These are phyloP conservation scores for Penicillium simplicissimum DNA, from an alignment of 495 filamentous ascomycete genomes.

Conservation along the genomic window DNA sequence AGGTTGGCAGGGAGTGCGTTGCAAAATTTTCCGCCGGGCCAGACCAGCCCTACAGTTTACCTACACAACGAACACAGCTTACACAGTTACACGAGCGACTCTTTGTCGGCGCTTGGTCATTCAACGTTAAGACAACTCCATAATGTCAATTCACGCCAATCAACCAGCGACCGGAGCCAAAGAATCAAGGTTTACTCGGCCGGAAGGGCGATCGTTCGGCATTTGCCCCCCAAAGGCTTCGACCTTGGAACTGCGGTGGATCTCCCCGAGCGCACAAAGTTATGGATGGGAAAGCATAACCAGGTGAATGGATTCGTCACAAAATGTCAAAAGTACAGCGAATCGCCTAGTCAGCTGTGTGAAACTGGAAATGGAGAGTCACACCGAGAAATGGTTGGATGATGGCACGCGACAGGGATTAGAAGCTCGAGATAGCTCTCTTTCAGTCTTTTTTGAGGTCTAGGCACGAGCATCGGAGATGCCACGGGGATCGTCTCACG, in stretches of 20 bases:
- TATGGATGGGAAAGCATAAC: background rate
- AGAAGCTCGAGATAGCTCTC: background rate
- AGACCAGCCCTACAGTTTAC: background rate
- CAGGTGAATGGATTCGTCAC: background rate
- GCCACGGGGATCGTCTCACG: too few species aligned
- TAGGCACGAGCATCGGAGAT: background rate
- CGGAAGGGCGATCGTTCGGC: constrained; percentile 30
- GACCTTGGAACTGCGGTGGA: constrained; percentile 21
- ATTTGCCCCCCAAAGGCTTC: constrained; percentile 7
- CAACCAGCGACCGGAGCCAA: background rate
- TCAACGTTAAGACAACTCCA: background rate
- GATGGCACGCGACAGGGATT: background rate
- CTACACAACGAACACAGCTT: background rate
- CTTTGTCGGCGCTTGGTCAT: background rate
- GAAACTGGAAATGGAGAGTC: background rate
- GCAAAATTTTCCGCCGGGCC: background rate
- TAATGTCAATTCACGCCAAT: background rate
- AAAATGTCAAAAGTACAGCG: background rate
- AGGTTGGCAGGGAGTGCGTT: background rate
- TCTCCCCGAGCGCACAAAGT: constrained; percentile 6
- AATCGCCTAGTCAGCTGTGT: background rate
- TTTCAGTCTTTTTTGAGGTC: background rate
- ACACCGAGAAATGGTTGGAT: background rate
- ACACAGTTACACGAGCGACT: background rate
- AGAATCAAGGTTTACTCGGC: constrained; percentile 23